Conservation (phyloP, 164 flowering plant genomes). For the Macadamia integrifolia region DNA sequence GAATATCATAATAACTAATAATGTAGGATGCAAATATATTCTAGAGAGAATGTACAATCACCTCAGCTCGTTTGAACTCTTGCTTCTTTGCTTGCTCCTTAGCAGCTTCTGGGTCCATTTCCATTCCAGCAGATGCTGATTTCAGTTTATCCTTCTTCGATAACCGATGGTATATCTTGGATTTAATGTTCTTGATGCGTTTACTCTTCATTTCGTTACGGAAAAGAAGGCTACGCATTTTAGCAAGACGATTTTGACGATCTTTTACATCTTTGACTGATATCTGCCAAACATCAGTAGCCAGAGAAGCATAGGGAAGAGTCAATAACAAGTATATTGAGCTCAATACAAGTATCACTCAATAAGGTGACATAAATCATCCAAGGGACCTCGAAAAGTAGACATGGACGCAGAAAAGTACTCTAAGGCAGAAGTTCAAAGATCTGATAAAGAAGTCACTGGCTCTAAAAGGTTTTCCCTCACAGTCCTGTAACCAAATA, state of each 20-base stretch:
- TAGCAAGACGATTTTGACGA: slow-evolving; percentile 62
- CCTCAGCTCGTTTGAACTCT: slow-evolving; percentile 84
- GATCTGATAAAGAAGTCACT: slow-evolving; percentile 1
- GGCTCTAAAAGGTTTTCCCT: background rate
- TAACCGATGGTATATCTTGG: slow-evolving; percentile 71
- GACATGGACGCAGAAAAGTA: background rate
- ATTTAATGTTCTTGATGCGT: slow-evolving; percentile 77
- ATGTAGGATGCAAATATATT: background rate
- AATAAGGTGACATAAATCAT: background rate
- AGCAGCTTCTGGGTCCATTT: slow-evolving; percentile 78
- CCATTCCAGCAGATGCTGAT: slow-evolving; percentile 29
- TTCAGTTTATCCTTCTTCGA: slow-evolving; percentile 67
- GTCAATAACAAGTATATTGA: background rate
- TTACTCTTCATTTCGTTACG: slow-evolving; percentile 85
- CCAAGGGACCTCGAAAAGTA: background rate
- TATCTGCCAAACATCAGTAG: slow-evolving; percentile 31
- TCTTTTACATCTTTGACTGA: slow-evolving; percentile 68
- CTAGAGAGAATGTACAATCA: slow-evolving; percentile 14
- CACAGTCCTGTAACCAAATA: background rate
- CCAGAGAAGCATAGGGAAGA: background rate
- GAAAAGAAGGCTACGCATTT: slow-evolving; percentile 85
- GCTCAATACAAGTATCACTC: background rate
- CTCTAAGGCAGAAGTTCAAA: background rate
- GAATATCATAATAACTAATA: background rate
- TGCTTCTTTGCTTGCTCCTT: slow-evolving; percentile 75